Evolutionary conservation across 805 yeast genomes (phyloP), one percentile per base, ranked within the genome.

Genomic region (Wickerhamiella vanderwaltii): DNA sequence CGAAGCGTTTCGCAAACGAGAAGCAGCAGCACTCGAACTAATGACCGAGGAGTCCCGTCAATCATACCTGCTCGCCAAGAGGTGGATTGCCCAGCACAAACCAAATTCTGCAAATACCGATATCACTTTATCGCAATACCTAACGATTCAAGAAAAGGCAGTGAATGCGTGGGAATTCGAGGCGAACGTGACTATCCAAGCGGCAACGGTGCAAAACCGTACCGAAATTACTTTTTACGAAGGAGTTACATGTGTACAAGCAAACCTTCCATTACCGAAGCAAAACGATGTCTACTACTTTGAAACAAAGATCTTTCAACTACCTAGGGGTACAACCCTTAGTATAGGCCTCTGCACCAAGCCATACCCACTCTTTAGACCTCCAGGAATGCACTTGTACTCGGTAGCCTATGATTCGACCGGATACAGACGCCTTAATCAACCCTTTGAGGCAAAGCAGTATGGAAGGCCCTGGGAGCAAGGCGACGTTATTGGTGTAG

Each of bases 401-500:
- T 84, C 95, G 0, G 67, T 85, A 3, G 72, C 86, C n/a, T 91
- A 88, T 60, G 95, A 86, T 48, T 81, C 94, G 5, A 71, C 71
- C 41, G 98, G 97, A 3, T 67, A 72, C 45, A 69, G 94, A 43
- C 69, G 96, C 41, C 70, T 73, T 47, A 85, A 83, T 57, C 83
- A 81, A 57, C 85, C 95, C 5, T 83, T 84, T 51, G 53, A 43
- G 24, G 57, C 60, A 46, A 65, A 65, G 4, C 51, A 58, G 44
- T 53, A 63, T 51, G 61, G 83, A 57, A 46, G 70, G 56, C 46
- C 71, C 50, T 51, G 77, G 53, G 60, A 78, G 35, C 69, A 73
- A 26, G 96, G 96, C 23, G 98, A 91, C 59, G 93, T 91, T 24
- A 69, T 91, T 11, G 98, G 98, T 2, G 73, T 88, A 22, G 98